Percentiles rank a stretch among this genome's conserved stretches.
Evolutionary conservation across 140 eudicot species (phyloP).

Genomic region (Erigeron philadelphicus): DNA sequence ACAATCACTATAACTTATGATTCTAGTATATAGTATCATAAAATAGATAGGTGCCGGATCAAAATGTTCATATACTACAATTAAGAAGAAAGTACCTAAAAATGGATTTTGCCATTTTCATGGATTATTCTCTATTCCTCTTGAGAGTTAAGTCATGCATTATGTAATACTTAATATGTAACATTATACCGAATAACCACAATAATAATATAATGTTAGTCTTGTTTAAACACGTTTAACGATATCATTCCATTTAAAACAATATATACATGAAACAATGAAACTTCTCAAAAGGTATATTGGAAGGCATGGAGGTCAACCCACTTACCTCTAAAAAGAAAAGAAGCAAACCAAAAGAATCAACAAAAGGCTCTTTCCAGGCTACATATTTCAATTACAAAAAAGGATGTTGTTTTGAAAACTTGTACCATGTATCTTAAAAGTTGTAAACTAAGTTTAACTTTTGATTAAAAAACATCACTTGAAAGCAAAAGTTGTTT

Average conservation of each 20-base stretch:
- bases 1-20: too few relatives aligned
- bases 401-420: not conserved
- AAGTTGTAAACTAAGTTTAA: not conserved
- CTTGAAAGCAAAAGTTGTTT: conserved; percentile 26
- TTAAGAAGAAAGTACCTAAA: too few relatives aligned
- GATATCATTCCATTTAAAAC: not conserved
- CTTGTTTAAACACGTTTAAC: conserved; percentile 7
- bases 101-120: too few relatives aligned
- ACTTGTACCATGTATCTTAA: conserved; percentile 8
- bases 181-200: too few relatives aligned
- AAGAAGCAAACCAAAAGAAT: conserved; percentile 37
- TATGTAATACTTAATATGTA: too few relatives aligned
- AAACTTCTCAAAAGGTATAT: not conserved
- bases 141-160: too few relatives aligned
- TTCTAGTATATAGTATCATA: too few relatives aligned
- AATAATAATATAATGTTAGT: too few relatives aligned
- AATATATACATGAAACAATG: not conserved
- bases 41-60: too few relatives aligned
- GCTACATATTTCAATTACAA: conserved; percentile 12
- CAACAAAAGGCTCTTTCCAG: conserved; percentile 29
- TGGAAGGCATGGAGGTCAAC: conserved; percentile 23
- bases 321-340: conserved; percentile 40
- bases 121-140: too few relatives aligned
- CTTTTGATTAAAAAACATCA: not conserved
- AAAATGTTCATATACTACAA: too few relatives aligned